Evolutionary conservation across 2,329 filamentous ascomycete genomes (phyloP).

Genomic region (Colletotrichum sp.): DNA sequence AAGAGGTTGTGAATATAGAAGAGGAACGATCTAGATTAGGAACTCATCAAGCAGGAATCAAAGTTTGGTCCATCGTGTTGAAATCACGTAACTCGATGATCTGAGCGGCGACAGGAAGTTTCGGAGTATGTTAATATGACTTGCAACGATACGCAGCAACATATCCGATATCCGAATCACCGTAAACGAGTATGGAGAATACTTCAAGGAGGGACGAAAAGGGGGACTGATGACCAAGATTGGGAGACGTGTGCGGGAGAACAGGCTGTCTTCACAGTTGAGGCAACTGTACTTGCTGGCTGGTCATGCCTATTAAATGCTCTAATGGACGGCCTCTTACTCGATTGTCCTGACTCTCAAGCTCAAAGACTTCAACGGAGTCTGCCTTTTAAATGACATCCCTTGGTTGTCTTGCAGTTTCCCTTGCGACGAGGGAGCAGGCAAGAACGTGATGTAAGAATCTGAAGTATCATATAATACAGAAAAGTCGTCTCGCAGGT

Average conservation of each 20-base stretch:
- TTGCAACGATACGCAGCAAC: no score
- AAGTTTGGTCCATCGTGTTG: no score
- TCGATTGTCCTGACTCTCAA: neutral
- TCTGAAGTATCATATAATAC: neutral
- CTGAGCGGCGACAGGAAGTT: neutral
- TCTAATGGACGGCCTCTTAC: no score
- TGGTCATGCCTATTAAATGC: neutral
- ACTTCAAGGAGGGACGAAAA: neutral
- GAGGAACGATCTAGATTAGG: rapidly evolving
- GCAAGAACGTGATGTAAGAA: neutral
- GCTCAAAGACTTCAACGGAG: neutral
- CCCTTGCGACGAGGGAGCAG: neutral
- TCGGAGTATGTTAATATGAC: neutral
- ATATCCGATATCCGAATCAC: no score
- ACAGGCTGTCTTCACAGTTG: rapidly evolving
- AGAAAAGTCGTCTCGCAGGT: neutral
- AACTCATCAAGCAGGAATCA: neutral
- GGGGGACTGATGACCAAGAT: neutral
- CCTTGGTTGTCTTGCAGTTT: neutral
- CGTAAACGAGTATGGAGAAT: neutral
- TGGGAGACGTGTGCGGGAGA: neutral
- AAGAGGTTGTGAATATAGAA: neutral
- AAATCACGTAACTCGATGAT: no score
- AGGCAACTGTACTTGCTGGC: neutral
- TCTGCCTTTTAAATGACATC: neutral